Conservation (phyloP, 768 basidiomycete genomes). For the Mycena indigotica region DNA sequence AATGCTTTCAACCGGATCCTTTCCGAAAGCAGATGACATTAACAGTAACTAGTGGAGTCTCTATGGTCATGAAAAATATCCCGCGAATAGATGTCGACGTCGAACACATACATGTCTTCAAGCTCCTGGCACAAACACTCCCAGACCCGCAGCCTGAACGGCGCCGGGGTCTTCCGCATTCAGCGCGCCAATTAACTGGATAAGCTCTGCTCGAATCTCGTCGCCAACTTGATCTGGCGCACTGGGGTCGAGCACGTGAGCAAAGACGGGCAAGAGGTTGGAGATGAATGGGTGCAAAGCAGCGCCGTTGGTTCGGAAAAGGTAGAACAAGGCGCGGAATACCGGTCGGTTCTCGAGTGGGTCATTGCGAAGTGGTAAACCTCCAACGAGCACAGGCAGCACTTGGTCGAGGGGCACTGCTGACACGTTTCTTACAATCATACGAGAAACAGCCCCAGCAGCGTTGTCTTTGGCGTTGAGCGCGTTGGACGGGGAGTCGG, state of each 20-base stretch:
- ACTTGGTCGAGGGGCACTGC: constrained; percentile 91
- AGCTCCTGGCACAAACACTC: constrained; percentile 50
- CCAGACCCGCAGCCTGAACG: constrained; percentile 79
- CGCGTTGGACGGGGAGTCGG: constrained; percentile 62
- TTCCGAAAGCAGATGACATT: no score
- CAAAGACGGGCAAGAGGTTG: constrained; percentile 76
- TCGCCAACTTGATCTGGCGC: constrained; percentile 77
- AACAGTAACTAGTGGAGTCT: neutral
- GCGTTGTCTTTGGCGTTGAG: constrained; percentile 96
- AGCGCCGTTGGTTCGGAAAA: constrained; percentile 78
- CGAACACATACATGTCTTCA: constrained; percentile 23
- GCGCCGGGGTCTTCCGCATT: constrained; percentile 75
- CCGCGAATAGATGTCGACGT: neutral
- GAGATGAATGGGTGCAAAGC: constrained; percentile 77
- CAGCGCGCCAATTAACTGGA: constrained; percentile 71
- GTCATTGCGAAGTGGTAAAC: constrained; percentile 88
- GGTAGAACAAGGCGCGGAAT: constrained; percentile 85
- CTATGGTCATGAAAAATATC: neutral
- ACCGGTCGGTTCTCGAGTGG: constrained; percentile 87
- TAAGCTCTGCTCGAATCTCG: constrained; percentile 75
- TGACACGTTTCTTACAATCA: constrained; percentile 76
- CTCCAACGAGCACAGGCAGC: constrained; percentile 77
- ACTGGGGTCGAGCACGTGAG: constrained; percentile 77
- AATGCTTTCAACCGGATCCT: no score
- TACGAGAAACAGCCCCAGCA: constrained; percentile 87